Base-by-base conservation (phyloP, 441 rosid genomes). In the Aleurites moluccanus region DNA sequence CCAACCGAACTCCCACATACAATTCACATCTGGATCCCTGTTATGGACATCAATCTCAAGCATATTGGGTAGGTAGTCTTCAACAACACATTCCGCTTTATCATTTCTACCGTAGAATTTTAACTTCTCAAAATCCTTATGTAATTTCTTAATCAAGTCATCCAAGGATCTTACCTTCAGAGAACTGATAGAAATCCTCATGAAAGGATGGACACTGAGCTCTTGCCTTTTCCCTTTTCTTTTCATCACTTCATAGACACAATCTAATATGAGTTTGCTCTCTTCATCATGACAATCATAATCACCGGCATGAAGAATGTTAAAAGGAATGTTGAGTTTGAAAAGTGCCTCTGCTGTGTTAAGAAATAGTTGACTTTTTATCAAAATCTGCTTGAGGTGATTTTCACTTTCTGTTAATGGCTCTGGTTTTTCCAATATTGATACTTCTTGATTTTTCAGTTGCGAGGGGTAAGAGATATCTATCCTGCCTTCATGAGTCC, bases 1-100 rank as follows among this genome's bases (percentile, higher is more conserved):
- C 98, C 99, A 93, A 20, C 92, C 95, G 70, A 81, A 79, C 55
- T 93, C 97, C 97, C 99, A 93, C 94, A 89, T 91, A 52, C 91
- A 92, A 78, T 91, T 90, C 71, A 91, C 56, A 75, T 85, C 91
- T 28, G 89, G 88, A 42, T 89, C 88, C 70, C 78, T 79, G 67
- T 79, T 47, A 52, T 84, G 27, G 30, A 93, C 80, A 77, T 96
- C 97, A 59, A 70, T 77, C 76, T 88, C 93, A 44, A 93, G 83
- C 87, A 91, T 88, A 72, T 75, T 82, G 5, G 91, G 91, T n/a
- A 88, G 73, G 80, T 88, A 89, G 61, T 89, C 89, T 81, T 91
- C 90, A 3, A 81, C 82, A 11, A 77, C 74, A 59, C 81, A 83
- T 67, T 79, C 88, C 0, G 70, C 81, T 67, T 65, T 67, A 67